A percentile compares a stretch with the other conserved stretches of the same genome.
These are phyloP conservation scores for Phoma sp. DNA, from an alignment of 2,329 filamentous ascomycete species.

Conservation along the genomic window DNA sequence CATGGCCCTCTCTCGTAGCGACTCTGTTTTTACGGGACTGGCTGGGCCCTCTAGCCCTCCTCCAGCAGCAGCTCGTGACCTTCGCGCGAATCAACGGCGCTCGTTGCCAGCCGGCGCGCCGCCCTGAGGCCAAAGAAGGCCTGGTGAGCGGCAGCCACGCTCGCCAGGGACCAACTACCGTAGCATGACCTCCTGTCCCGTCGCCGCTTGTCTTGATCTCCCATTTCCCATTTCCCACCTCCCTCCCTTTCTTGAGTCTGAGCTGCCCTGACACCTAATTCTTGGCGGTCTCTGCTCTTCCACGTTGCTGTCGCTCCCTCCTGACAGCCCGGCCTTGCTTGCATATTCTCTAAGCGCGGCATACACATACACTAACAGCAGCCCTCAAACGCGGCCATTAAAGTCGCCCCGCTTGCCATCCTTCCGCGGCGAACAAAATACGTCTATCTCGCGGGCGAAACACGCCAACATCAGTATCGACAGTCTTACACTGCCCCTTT, in stretches of 20 bases:
- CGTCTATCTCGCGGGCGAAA: constrained; percentile 30
- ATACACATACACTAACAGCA: constrained; percentile 27
- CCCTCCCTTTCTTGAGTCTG: constrained; percentile 15
- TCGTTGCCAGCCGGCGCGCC: constrained; percentile 4
- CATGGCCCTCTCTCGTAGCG: constrained; percentile 16
- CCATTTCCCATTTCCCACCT: constrained; percentile 4
- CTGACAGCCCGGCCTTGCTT: constrained; percentile 12
- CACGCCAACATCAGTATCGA: constrained; percentile 38
- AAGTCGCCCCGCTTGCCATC: constrained; percentile 27
- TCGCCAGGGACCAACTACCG: constrained; percentile 13
- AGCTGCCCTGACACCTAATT: constrained; percentile 1
- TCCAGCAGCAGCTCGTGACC: constrained; percentile 10
- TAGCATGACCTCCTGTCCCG: constrained; percentile 12
- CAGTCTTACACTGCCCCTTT: constrained; percentile 39
- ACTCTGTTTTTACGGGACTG: constrained; percentile 6
- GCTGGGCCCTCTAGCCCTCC: constrained; percentile 5
- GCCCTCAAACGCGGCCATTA: constrained; percentile 20
- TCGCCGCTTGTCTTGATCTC: constrained; percentile 15
- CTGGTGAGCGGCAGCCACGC: constrained; percentile 15
- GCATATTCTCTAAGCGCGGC: constrained; percentile 23
- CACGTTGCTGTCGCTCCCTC: constrained; percentile 11
- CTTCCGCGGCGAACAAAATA: constrained; percentile 20
- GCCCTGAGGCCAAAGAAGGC: not conserved
- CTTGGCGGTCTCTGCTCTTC: constrained; percentile 8
- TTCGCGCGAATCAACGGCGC: constrained; percentile 9